Evolutionary conservation across 2,329 filamentous ascomycete species (phyloP).

Genomic region (Pseudogymnoascus pannorum): DNA sequence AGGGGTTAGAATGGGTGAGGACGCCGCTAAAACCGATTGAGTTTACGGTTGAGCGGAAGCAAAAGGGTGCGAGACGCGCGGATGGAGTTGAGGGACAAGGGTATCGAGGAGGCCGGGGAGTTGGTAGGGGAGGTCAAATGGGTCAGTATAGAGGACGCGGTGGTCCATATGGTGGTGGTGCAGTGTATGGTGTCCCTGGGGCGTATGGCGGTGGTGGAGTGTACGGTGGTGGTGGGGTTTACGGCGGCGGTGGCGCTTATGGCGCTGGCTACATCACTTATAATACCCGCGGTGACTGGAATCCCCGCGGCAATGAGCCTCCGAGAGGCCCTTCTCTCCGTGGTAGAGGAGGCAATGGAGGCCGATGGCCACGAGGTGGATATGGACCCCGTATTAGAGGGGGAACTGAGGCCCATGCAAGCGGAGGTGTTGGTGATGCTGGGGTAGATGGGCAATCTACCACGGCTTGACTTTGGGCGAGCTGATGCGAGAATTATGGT

Average conservation of each 20-base stretch:
- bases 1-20: slow-evolving; percentile 57
- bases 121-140: neutral
- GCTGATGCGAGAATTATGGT: neutral
- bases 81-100: neutral
- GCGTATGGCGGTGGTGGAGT: neutral
- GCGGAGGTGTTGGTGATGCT: neutral
- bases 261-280: neutral
- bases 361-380: neutral
- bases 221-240: neutral
- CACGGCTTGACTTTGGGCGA: neutral
- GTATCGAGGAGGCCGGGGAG: neutral
- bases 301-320: neutral
- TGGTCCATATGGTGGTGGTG: neutral
- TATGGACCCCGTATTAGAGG: neutral
- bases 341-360: neutral
- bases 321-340: neutral
- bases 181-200: neutral
- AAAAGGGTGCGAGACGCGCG: neutral
- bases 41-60: slow-evolving; percentile 43
- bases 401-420: neutral
- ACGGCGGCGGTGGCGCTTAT: neutral
- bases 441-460: neutral
- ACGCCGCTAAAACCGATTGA: slow-evolving; percentile 58
- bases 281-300: neutral
- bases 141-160: neutral